Base-by-base conservation (phyloP, 768 basidiomycete species). In the Cubamyces sp. region DNA sequence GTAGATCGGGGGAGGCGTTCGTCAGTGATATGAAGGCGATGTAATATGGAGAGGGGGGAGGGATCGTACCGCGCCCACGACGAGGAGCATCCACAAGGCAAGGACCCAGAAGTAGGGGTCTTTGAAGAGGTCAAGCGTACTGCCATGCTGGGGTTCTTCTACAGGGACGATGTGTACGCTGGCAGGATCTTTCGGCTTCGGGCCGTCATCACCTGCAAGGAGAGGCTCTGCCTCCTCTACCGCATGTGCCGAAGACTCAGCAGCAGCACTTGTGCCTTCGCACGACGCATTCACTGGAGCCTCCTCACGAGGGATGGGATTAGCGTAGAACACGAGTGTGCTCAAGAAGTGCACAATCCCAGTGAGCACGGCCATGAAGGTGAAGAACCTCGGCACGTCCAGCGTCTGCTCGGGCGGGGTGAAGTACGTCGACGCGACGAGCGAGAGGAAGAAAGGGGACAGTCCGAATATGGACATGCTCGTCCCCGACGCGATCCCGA, bases 401-500 rank as follows among this genome's bases (percentile, higher is more conserved):
- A 76, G 77, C 46, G 81, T 82, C 25, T 76, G 77, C 50, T 73
- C 70, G 14, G 73, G 65, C 41, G 78, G 74, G 5, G 82, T 84
- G 73, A 92, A 92, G 70, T 78, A 85, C 16, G 59, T 75, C 4
- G 87, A 84, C 3, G 88, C 90, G 40, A 92, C 62, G 23, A 82
- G 60, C 21, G 91, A 87, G 7, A 92, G 80, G 66, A 90, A 84
- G 21, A 92, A 76, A 0, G 92, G 92, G 0, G 92, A 94, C 37
- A 92, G 80, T n/a, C 92, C 90, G 68, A 92, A 92, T 23, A 92
- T 74, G 2, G 90, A 84, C 79, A 86, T 86, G 69, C 81, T 87
- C 11, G 78, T 74, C 4, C 90, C 92, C 0, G 88, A 81, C 12
- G 89, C 84, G 25, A 86, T 73, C 19, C 90, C 90, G 47, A 84